phyloP scores from a whole-genome alignment of 768 basidiomycete species.

The Phaffia tasmanica region DNA sequence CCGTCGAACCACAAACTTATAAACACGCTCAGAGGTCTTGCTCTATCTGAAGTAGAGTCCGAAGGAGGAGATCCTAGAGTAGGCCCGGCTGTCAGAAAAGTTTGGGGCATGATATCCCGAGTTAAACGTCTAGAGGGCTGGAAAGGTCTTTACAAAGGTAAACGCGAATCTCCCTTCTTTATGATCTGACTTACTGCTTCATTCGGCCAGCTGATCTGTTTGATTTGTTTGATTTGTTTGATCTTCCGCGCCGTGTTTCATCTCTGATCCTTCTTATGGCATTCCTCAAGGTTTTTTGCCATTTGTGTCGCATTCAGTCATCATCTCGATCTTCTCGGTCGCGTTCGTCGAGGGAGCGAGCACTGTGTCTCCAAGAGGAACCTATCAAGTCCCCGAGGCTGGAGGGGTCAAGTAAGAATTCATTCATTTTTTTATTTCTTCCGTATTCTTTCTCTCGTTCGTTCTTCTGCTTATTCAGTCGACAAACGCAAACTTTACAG shows the following conservation, averaged over 20 bases:
- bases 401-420: background rate
- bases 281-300: constrained; percentile 8
- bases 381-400: constrained; percentile 18
- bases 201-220: background rate
- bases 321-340: constrained; percentile 5
- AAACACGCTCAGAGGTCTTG: constrained; percentile 1
- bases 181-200: no score
- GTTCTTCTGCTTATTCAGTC: background rate
- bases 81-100: background rate
- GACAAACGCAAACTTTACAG: background rate
- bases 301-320: background rate
- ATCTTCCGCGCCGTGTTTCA: background rate
- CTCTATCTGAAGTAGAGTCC: constrained; percentile 8
- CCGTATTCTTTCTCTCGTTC: background rate
- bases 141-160: constrained; percentile 22
- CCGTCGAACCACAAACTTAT: background rate
- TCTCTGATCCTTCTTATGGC: background rate
- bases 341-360: constrained; percentile 9
- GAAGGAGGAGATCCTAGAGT: constrained; percentile 15
- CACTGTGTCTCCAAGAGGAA: constrained; percentile 14
- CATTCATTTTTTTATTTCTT: background rate
- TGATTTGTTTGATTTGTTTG: background rate
- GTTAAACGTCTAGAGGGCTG: constrained; percentile 10
- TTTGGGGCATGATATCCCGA: constrained; percentile 19
- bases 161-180: background rate